Conservation (phyloP, 1,284 basidiomycete genomes). For the Kalmanozyma brasiliensis region DNA sequence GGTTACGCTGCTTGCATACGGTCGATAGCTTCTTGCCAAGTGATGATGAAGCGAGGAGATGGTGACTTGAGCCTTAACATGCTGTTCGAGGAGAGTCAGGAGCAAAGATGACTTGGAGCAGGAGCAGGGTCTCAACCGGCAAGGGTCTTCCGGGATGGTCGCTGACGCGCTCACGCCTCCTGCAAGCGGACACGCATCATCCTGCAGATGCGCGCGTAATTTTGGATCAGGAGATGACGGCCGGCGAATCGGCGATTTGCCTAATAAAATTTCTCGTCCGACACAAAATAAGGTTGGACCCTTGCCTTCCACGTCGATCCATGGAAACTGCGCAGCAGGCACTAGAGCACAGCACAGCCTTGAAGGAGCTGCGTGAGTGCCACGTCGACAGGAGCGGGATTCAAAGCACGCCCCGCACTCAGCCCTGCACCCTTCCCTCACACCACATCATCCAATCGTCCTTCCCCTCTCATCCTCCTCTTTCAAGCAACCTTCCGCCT, state of each 20-base stretch:
- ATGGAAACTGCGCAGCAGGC: slow-evolving; percentile 15
- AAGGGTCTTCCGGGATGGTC: slow-evolving; percentile 7
- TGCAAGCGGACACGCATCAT: slow-evolving; percentile 26
- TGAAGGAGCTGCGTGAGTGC: slow-evolving; percentile 3
- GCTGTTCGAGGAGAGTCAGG: background rate
- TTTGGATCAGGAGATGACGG: background rate
- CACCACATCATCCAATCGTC: slow-evolving; percentile 17
- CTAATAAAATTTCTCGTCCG: slow-evolving; percentile 8
- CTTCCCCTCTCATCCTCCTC: slow-evolving; percentile 10
- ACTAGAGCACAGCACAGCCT: slow-evolving; percentile 7
- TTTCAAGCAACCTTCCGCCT: background rate
- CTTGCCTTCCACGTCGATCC: slow-evolving; percentile 42
- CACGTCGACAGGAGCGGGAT: slow-evolving; percentile 32
- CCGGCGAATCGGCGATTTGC: slow-evolving; percentile 3
- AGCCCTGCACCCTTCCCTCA: slow-evolving; percentile 1
- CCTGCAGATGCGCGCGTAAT: slow-evolving; percentile 17
- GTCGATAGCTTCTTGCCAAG: too few relatives aligned
- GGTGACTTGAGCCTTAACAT: background rate
- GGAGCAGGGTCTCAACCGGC: background rate
- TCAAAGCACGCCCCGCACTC: slow-evolving; percentile 14
- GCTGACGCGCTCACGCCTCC: slow-evolving; percentile 4
- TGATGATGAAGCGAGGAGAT: too few relatives aligned
- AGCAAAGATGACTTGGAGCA: background rate
- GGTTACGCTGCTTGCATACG: too few relatives aligned
- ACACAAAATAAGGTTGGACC: slow-evolving; percentile 1